These are phyloP conservation scores for Skeletonema grethae DNA, from an alignment of 108 stramenopile genomes.

Conservation along the genomic window DNA sequence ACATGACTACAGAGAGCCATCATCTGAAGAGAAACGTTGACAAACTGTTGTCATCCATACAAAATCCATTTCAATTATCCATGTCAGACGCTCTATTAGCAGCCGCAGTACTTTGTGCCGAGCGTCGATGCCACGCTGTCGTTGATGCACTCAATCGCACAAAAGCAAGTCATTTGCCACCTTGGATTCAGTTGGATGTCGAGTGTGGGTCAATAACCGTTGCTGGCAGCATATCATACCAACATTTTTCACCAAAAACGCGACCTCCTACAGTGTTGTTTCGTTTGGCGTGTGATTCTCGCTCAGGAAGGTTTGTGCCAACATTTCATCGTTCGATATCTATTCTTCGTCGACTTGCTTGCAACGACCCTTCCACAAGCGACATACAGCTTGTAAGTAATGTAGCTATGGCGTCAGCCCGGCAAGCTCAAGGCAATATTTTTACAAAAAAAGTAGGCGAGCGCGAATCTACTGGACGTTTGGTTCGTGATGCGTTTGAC, in stretches of 20 bases:
- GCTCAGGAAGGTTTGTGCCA: conserved; percentile 72
- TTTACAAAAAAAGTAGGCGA: conserved; percentile 22
- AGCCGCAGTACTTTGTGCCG: conserved; percentile 79
- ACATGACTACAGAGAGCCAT: conserved; percentile 17
- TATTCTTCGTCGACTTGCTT: conserved; percentile 69
- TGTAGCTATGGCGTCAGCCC: conserved; percentile 47
- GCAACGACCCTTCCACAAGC: conserved; percentile 70
- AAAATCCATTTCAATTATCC: conserved; percentile 81
- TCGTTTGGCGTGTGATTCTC: conserved; percentile 80
- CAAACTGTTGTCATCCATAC: conserved; percentile 73
- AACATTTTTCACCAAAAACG: not conserved
- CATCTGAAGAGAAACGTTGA: conserved; percentile 60
- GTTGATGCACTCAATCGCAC: conserved; percentile 58
- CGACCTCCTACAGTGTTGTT: conserved; percentile 63
- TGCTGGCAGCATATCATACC: conserved; percentile 64
- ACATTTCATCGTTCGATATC: conserved; percentile 67
- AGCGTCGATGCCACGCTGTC: conserved; percentile 76
- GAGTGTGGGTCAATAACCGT: conserved; percentile 81
- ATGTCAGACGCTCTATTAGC: conserved; percentile 85
- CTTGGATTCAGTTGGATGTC: conserved; percentile 73
- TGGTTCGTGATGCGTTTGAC: conserved; percentile 80
- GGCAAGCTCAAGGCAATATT: conserved; percentile 25
- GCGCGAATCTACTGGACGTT: conserved; percentile 60
- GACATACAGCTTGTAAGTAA: conserved; percentile 68
- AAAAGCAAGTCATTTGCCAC: conserved; percentile 51